Percentiles rank a stretch among this genome's conserved stretches.
These are phyloP conservation scores for Pestalotiopsis sp. DNA, from an alignment of 2,329 filamentous ascomycete genomes.

Conservation along the genomic window DNA sequence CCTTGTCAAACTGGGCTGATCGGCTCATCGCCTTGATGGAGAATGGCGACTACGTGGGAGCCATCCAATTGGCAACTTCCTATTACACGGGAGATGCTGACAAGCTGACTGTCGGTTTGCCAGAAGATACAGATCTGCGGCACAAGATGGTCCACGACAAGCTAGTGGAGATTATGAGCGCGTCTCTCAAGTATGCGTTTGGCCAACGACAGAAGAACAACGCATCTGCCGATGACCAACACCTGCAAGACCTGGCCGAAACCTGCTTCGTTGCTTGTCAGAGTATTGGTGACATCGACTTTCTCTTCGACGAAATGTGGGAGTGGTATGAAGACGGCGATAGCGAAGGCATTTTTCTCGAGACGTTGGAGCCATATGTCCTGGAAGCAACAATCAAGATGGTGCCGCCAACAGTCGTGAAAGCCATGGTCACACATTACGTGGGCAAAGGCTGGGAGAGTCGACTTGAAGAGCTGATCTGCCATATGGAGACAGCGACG, in stretches of 20 bases:
- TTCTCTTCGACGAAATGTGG: slow-evolving; percentile 89
- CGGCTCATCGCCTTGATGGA: slow-evolving; percentile 93
- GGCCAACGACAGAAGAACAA: slow-evolving; percentile 60
- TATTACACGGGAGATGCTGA: slow-evolving; percentile 93
- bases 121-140: slow-evolving; percentile 76
- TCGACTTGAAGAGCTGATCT: slow-evolving; percentile 90
- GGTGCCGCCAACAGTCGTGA: slow-evolving; percentile 82
- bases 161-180: slow-evolving; percentile 88
- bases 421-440: slow-evolving; percentile 82
- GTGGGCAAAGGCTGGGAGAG: slow-evolving; percentile 74
- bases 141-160: slow-evolving; percentile 87
- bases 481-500: slow-evolving; percentile 85
- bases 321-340: slow-evolving; percentile 84
- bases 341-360: slow-evolving; percentile 77
- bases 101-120: slow-evolving; percentile 90
- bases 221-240: slow-evolving; percentile 51
- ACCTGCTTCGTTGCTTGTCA: slow-evolving; percentile 85
- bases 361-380: slow-evolving; percentile 87
- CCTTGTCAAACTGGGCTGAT: slow-evolving; percentile 96
- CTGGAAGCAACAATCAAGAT: slow-evolving; percentile 74
- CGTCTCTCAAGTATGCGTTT: slow-evolving; percentile 89
- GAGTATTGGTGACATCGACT: slow-evolving; percentile 76
- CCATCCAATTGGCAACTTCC: slow-evolving; percentile 85
- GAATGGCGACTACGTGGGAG: slow-evolving; percentile 90
- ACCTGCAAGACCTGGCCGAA: slow-evolving; percentile 77